Conservation (phyloP, 352 stramenopile genomes). For the Phytophthora sp. region DNA sequence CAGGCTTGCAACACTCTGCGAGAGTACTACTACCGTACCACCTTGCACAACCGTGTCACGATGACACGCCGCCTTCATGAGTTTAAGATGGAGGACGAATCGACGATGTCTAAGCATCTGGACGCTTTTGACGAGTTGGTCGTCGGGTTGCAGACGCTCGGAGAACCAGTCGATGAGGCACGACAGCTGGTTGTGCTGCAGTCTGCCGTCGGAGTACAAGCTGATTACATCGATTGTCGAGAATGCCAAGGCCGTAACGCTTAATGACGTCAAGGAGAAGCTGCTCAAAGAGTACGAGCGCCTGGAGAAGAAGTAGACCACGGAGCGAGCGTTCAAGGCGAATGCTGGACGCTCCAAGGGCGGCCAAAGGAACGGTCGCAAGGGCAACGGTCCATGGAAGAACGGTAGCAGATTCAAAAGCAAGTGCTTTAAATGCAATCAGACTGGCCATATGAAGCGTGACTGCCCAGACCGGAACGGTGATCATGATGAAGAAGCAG, state of each 20-base stretch:
- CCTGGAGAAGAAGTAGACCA: constrained; percentile 13
- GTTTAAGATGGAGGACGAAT: neutral
- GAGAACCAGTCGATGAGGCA: constrained; percentile 22
- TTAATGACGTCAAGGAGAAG: constrained; percentile 30
- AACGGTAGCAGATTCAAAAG: too few relatives aligned
- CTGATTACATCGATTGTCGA: constrained; percentile 15
- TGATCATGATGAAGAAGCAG: too few relatives aligned
- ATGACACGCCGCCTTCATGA: too few relatives aligned
- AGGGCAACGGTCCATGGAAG: too few relatives aligned
- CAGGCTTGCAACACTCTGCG: constrained; percentile 21
- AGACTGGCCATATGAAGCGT: too few relatives aligned
- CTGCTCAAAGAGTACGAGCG: too few relatives aligned
- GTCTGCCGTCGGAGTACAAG: constrained; percentile 31
- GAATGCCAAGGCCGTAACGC: constrained; percentile 9
- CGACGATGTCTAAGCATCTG: constrained; percentile 15
- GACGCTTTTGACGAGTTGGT: constrained; percentile 37
- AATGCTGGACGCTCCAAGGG: constrained; percentile 6
- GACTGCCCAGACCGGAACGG: too few relatives aligned
- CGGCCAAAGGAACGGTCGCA: too few relatives aligned
- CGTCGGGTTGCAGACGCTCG: constrained; percentile 21
- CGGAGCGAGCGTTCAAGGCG: neutral
- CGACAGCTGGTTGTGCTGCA: constrained; percentile 31
- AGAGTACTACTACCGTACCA: constrained; percentile 28
- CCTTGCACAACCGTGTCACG: constrained; percentile 31
- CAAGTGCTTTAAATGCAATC: too few relatives aligned